Evolutionary conservation across 805 yeast species (phyloP).

Genomic region (Ogataea angusta): DNA sequence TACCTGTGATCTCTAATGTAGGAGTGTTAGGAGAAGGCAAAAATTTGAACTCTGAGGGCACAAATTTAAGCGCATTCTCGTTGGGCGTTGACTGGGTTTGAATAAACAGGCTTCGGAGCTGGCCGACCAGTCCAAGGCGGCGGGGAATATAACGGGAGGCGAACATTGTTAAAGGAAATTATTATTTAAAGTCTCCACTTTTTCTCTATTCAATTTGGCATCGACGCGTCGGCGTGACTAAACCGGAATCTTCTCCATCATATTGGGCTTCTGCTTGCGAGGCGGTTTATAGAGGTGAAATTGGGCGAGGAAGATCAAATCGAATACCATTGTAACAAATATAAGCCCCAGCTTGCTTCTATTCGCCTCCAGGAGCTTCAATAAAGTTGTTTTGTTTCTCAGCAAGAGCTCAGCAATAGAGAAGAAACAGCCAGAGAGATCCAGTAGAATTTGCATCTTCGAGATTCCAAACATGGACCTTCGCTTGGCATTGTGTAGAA

Average conservation of each 20-base stretch:
- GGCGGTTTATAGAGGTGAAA: constrained; percentile 18
- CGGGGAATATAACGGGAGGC: constrained; percentile 33
- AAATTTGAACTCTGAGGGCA: constrained; percentile 65
- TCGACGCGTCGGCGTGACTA: constrained; percentile 9
- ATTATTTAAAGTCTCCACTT: constrained; percentile 60
- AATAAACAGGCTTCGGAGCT: constrained; percentile 47
- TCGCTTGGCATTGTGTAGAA: constrained; percentile 39
- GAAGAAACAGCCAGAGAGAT: constrained; percentile 41
- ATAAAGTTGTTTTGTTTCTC: constrained; percentile 31
- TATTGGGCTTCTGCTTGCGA: not conserved
- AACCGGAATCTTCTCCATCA: constrained; percentile 1
- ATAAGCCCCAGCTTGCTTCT: constrained; percentile 44
- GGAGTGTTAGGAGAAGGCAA: constrained; percentile 51
- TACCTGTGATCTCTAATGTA: constrained; percentile 69
- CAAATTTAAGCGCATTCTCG: constrained; percentile 78
- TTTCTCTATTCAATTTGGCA: constrained; percentile 38
- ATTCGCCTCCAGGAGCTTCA: constrained; percentile 34
- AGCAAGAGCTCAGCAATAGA: constrained; percentile 38
- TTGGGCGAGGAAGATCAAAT: constrained; percentile 27
- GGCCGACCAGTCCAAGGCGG: not conserved
- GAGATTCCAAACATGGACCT: constrained; percentile 46
- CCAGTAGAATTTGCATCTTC: constrained; percentile 37
- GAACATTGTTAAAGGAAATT: constrained; percentile 5
- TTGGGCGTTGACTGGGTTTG: constrained; percentile 87
- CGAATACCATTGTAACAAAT: constrained; percentile 34